Evolutionary conservation across 495 filamentous ascomycete species (phyloP), one percentile per base, ranked within the genome.

Genomic region (Evernia prunastri): DNA sequence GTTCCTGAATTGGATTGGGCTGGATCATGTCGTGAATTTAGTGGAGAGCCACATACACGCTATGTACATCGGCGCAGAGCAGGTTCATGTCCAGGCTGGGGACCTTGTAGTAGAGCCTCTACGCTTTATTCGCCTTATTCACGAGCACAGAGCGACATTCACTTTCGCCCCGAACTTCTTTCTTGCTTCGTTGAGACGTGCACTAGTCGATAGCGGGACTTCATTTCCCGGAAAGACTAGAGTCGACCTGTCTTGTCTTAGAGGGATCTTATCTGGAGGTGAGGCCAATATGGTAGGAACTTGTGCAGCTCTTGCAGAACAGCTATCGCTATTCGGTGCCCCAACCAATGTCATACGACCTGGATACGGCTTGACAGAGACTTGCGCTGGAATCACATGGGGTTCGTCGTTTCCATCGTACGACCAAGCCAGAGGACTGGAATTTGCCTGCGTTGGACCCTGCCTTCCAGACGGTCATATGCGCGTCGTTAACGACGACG

Each of bases 1-100:
- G 3, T 57, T 57, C 15, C 29, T 57, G 6, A 57, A 57, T 35
- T 57, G 54, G 54, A 57, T 57, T 57, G 54, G 54, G n/a, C 29
- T 57, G 5, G 54, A 57, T 37, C 54, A 57, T n/a, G 54, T 57
- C 29, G 54, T 13, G 17, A 57, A 57, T 17, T 13, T 57, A 2
- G 12, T 13, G 4, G 54, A 57, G 29, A 17, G 3, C 35, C 54
- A 57, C n/a, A 5, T 57, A 1, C 54, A 57, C 18, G 54, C 54
- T 20, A 57, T 57, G 54, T 1, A 11, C 20, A 1, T 57, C 1
- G 54, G 8, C 6, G 54, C 54, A 33, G 54, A 57, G 1, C 54
- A 57, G 54, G 54, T 57, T 57, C 54, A 57, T 23, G 35, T 35
- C 1, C 11, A n/a, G 6, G 54, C 54, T 2, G n/a, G 1, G 1